These are phyloP conservation scores for Elongisporangium undulatum DNA, from an alignment of 352 stramenopile genomes.

Conservation along the genomic window DNA sequence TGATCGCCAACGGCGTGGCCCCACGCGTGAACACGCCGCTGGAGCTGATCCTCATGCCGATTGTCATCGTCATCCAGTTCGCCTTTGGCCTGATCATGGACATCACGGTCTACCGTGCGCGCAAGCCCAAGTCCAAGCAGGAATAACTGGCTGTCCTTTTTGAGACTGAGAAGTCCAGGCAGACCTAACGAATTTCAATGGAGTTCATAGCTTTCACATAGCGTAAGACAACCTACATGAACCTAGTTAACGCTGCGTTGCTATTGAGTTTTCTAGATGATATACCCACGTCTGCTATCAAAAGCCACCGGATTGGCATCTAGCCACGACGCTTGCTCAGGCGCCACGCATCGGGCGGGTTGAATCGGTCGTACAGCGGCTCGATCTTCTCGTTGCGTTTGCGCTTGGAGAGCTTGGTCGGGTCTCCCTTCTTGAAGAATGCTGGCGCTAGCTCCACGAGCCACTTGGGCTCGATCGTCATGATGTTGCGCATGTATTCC, in stretches of 20 bases:
- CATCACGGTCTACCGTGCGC: slow-evolving; percentile 53
- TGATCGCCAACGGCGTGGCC: slow-evolving; percentile 70
- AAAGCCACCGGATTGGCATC: neutral
- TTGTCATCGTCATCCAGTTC: slow-evolving; percentile 63
- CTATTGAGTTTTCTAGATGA: neutral
- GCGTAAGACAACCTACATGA: neutral
- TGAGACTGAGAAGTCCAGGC: neutral
- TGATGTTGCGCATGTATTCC: slow-evolving; percentile 99
- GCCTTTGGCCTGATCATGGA: slow-evolving; percentile 82
- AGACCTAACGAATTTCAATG: neutral
- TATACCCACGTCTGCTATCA: neutral
- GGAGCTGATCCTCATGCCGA: slow-evolving; percentile 62
- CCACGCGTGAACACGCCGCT: slow-evolving; percentile 67
- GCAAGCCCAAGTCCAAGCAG: slow-evolving; percentile 57
- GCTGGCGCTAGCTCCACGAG: slow-evolving; percentile 96
- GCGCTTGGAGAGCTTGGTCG: slow-evolving; percentile 96
- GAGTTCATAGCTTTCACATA: neutral
- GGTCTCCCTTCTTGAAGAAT: slow-evolving; percentile 97
- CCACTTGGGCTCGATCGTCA: slow-evolving; percentile 99
- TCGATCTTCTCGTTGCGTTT: slow-evolving; percentile 99
- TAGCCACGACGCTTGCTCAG: slow-evolving; percentile 95
- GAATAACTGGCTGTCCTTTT: slow-evolving; percentile 14
- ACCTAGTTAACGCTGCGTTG: neutral
- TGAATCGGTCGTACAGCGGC: slow-evolving; percentile 98
- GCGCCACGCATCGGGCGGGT: slow-evolving; percentile 96